Percentiles rank a stretch among this genome's conserved stretches.
Conservation (phyloP, 345 rosid species). For the Sonneratia alba region DNA sequence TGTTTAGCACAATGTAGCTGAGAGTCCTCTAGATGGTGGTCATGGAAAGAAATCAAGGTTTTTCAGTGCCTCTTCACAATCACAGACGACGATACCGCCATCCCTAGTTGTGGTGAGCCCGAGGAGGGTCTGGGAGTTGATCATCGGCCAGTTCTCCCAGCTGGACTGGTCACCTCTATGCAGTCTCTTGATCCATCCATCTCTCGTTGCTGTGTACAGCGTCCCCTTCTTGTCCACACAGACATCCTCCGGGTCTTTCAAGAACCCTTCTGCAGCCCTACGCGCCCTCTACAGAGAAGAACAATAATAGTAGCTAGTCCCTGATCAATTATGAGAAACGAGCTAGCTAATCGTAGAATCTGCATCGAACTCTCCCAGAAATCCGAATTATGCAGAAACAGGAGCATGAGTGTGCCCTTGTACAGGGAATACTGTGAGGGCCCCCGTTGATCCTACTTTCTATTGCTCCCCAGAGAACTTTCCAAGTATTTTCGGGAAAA, state of each 20-base stretch:
- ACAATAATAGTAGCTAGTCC: not conserved
- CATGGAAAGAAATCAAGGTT: not conserved
- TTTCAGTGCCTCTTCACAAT: slow-evolving; percentile 21
- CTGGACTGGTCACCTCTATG: slow-evolving; percentile 19
- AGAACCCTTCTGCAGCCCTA: slow-evolving; percentile 38
- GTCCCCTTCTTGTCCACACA: slow-evolving; percentile 28
- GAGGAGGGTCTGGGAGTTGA: slow-evolving; percentile 22
- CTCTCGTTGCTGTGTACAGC: slow-evolving; percentile 32
- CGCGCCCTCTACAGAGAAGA: slow-evolving; percentile 15
- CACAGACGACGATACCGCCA: slow-evolving; percentile 34
- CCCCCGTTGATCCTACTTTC: not conserved
- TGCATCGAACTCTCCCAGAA: not conserved
- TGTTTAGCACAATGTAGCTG: too few relatives aligned
- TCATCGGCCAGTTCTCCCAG: slow-evolving; percentile 36
- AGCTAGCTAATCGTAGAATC: not conserved
- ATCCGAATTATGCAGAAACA: not conserved
- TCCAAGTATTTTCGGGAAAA: too few relatives aligned
- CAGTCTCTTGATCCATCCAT: slow-evolving; percentile 49
- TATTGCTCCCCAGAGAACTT: too few relatives aligned
- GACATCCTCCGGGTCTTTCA: slow-evolving; percentile 31
- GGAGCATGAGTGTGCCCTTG: not conserved
- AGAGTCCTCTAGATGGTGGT: too few relatives aligned
- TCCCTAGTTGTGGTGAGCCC: slow-evolving; percentile 27
- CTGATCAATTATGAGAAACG: not conserved
- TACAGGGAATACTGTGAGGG: not conserved